Evolutionary conservation across 495 filamentous ascomycete species (phyloP).

Genomic region (Podospora sp.): DNA sequence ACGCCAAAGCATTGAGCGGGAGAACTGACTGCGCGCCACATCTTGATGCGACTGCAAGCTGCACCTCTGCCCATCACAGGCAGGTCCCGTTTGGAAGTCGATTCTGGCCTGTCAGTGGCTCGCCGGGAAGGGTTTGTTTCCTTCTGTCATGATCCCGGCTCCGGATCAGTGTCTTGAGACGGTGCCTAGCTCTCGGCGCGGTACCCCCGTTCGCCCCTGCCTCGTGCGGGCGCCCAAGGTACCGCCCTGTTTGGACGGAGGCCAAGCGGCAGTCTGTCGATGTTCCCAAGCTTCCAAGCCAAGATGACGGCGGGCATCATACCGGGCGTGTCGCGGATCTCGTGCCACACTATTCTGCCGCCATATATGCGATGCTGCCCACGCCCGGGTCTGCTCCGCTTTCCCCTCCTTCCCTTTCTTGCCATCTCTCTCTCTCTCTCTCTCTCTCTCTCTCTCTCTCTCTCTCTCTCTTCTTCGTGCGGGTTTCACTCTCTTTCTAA

Average conservation of each 20-base stretch:
- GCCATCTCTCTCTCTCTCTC: slow-evolving; percentile 13
- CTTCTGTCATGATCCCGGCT: background rate
- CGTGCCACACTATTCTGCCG: slow-evolving; percentile 19
- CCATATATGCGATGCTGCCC: slow-evolving; percentile 14
- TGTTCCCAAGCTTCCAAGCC: background rate
- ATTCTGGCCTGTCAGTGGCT: slow-evolving; percentile 6
- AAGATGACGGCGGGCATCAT: slow-evolving; percentile 18
- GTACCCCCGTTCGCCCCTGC: slow-evolving; percentile 1
- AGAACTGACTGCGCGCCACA: background rate
- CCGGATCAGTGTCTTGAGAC: slow-evolving; percentile 5
- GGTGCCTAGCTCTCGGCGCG: background rate
- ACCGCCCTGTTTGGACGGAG: background rate
- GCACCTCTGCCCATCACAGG: background rate
- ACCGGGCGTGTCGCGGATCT: slow-evolving; percentile 20
- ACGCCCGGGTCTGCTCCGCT: slow-evolving; percentile 13
- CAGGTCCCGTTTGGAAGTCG: slow-evolving; percentile 1
- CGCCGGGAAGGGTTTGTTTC: background rate
- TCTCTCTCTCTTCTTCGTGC: background rate
- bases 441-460: slow-evolving; percentile 7
- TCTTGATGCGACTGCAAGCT: slow-evolving; percentile 11
- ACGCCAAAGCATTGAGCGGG: background rate
- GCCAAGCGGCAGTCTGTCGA: background rate
- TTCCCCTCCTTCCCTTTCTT: slow-evolving; percentile 7
- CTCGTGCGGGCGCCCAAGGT: background rate
- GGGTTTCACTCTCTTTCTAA: slow-evolving; percentile 15